Base-by-base conservation (phyloP, 305 asterid species). In the Ilex paraguariensis region DNA sequence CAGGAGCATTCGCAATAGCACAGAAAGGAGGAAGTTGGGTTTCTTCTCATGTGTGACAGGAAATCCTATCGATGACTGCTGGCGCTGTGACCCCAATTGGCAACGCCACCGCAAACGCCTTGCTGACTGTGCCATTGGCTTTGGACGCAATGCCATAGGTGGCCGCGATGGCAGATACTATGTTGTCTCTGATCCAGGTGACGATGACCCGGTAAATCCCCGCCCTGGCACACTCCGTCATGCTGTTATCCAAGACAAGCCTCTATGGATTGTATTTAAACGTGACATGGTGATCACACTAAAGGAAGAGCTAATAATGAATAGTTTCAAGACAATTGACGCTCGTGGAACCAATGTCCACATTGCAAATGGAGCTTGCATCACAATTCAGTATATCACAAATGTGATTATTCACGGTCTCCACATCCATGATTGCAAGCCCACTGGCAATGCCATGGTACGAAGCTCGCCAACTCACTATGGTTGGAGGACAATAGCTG, bases 311-410 rank as follows among this genome's bases (percentile, higher is more conserved):
- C 80, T 88, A 10, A 71, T 88, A 56, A 77, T 88, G 82, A 86
- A 79, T 73, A 86, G 92, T 70, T 84, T 88, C 77, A 88, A 88
- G 71, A 88, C 95, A n/a, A 82, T 86, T 52, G 96, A 88, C 53
- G 96, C 72, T 2, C 84, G 95, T 8, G 96, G 96, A 4, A 82
- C 64, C 60, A 71, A 82, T 49, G 95, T 86, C 52, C 92, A 88
- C 76, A 77, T 86, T 13, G 95, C 95, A 10, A 40, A 72, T 42
- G 92, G 92, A 13, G 95, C 80, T 0, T 84, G 96, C 68, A 57
- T 88, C 0, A 81, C 92, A 0, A 57, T 82, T 30, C 90, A 81
- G 56, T 68, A 55, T 49, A 83, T 86, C 31, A 84, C 77, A 2
- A 86, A 88, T 31, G 67, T 88, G 15, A 88, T 88, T 62, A 79